Evolutionary conservation across 257 asterid genomes (phyloP).

Genomic region (Solanum microdontum): DNA sequence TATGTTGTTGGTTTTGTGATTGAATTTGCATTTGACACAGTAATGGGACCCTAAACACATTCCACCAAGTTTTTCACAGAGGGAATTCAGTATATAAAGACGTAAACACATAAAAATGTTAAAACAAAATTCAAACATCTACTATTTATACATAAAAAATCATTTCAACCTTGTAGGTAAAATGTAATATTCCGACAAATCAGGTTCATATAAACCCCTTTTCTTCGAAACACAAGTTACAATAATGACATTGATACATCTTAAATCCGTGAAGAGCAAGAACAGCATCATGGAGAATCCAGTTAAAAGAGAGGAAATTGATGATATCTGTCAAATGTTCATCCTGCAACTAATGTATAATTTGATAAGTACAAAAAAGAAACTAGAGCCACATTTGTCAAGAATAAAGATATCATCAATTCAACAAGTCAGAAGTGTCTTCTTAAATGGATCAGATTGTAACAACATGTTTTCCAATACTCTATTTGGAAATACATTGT

Average conservation of each 20-base stretch:
- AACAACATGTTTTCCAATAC: conserved; percentile 26
- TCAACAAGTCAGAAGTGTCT: conserved; percentile 24
- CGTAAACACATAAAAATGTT: background rate
- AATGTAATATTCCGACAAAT: background rate
- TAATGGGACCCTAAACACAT: background rate
- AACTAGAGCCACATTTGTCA: background rate
- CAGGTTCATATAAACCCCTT: background rate
- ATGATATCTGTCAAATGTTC: background rate
- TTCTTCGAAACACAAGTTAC: background rate
- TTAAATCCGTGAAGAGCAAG: background rate
- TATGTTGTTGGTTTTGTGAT: background rate
- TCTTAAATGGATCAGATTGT: conserved; percentile 30
- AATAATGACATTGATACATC: background rate
- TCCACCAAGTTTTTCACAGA: background rate
- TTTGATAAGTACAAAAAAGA: background rate
- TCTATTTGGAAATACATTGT: conserved; percentile 27
- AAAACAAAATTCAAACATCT: too few species aligned
- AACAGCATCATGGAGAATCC: background rate
- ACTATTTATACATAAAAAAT: background rate
- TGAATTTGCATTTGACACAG: background rate
- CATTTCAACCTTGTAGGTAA: background rate
- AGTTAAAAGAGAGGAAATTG: background rate
- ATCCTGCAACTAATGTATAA: background rate
- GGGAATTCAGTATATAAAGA: background rate
- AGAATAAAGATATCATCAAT: background rate